phyloP scores from a whole-genome alignment of 139 green algal genomes.

The Coccomyxa sp. region DNA sequence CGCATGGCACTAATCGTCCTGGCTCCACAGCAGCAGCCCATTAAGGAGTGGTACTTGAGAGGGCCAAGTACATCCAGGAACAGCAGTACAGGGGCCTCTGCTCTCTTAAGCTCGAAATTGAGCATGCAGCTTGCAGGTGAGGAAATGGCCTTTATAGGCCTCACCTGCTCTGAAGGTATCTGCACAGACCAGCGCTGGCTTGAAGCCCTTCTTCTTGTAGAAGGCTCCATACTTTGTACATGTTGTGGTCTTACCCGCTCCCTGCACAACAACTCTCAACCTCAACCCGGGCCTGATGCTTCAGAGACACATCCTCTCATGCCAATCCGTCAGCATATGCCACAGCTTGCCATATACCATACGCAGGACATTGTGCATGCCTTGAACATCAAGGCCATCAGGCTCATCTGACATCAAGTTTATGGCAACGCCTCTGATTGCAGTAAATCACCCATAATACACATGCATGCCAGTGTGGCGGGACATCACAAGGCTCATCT shows the following conservation, averaged over 20 bases:
- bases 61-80: too few relatives aligned
- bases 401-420: too few relatives aligned
- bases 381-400: neutral
- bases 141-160: neutral
- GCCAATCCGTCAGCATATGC: neutral
- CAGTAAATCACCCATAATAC: too few relatives aligned
- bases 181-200: slow-evolving; percentile 94
- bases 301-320: neutral
- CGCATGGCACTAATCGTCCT: too few relatives aligned
- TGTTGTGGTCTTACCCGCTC: slow-evolving; percentile 97
- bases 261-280: slow-evolving; percentile 41
- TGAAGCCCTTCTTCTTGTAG: slow-evolving; percentile 97
- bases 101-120: too few relatives aligned
- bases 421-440: too few relatives aligned
- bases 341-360: neutral
- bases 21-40: too few relatives aligned
- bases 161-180: slow-evolving; percentile 94
- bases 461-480: too few relatives aligned
- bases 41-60: too few relatives aligned
- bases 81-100: too few relatives aligned
- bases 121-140: neutral
- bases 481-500: too few relatives aligned
- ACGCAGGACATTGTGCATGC: neutral
- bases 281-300: neutral
- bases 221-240: slow-evolving; percentile 96